A percentile compares a stretch with the other conserved stretches of the same genome.
Evolutionary conservation across 2,329 filamentous ascomycete species (phyloP).

Genomic region (Ceratocystis papillata): DNA sequence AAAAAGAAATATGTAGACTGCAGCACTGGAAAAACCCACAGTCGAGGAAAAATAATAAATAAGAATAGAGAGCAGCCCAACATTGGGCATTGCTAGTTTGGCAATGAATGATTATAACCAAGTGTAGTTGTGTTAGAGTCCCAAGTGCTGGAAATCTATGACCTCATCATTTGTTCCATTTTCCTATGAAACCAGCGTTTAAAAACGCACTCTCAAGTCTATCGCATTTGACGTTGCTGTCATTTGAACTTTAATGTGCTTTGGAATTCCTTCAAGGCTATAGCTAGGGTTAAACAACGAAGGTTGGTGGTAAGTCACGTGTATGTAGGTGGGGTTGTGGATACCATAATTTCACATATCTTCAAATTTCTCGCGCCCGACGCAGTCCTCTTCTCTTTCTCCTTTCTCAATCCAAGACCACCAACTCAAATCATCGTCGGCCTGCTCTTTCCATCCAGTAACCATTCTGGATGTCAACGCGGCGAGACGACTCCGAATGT

Average conservation of each 20-base stretch:
- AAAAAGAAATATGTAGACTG: no score
- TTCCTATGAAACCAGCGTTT: no score
- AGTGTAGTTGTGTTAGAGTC: not conserved
- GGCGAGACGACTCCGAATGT: conserved; percentile 41
- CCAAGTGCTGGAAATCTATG: not conserved
- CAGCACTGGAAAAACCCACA: not conserved
- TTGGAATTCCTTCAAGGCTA: not conserved
- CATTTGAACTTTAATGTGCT: no score
- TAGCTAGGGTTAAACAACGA: conserved; percentile 15
- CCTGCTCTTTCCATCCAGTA: conserved; percentile 26
- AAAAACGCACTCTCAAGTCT: no score
- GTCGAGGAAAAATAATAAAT: not conserved
- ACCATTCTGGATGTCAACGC: conserved; percentile 29
- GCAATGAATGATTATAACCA: not conserved
- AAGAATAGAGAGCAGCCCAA: not conserved
- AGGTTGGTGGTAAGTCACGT: not conserved
- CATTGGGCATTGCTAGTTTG: not conserved
- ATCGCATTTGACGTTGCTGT: no score
- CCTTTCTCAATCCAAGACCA: conserved; percentile 36
- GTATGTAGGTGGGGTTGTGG: not conserved
- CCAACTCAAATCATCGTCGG: conserved; percentile 37
- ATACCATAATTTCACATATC: conserved; percentile 14
- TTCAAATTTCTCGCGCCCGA: conserved; percentile 10
- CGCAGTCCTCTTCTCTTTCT: conserved; percentile 22
- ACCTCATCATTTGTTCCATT: no score